Conservation (phyloP, 2,329 filamentous ascomycete species). For the Pezicula radicicola region DNA sequence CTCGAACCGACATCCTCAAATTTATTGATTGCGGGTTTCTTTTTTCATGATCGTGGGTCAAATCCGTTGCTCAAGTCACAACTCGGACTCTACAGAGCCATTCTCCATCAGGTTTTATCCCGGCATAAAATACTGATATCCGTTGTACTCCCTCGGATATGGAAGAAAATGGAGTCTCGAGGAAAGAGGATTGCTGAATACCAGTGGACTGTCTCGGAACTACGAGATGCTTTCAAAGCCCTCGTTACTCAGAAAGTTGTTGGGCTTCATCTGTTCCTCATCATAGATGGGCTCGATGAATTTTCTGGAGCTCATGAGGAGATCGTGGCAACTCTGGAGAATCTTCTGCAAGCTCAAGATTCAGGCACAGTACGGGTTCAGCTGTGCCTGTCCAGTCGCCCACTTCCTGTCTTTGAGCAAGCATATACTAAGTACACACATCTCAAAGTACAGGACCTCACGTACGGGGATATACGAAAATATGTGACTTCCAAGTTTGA, state of each 20-base stretch:
- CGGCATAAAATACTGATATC: neutral
- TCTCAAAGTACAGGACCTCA: neutral
- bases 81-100: neutral
- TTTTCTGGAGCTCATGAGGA: neutral
- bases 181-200: neutral
- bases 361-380: neutral
- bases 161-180: neutral
- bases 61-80: neutral
- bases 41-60: neutral
- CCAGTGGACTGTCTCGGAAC: neutral
- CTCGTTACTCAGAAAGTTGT: neutral
- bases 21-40: neutral
- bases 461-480: neutral
- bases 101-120: neutral
- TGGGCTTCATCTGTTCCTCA: neutral
- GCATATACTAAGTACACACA: neutral
- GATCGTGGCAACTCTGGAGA: neutral
- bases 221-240: neutral
- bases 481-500: neutral
- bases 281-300: neutral
- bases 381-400: neutral
- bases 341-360: neutral
- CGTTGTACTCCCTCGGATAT: neutral
- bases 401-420: neutral
- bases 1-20: neutral